phyloP scores from a whole-genome alignment of 2,329 filamentous ascomycete genomes.

The Colletotrichum sp. region DNA sequence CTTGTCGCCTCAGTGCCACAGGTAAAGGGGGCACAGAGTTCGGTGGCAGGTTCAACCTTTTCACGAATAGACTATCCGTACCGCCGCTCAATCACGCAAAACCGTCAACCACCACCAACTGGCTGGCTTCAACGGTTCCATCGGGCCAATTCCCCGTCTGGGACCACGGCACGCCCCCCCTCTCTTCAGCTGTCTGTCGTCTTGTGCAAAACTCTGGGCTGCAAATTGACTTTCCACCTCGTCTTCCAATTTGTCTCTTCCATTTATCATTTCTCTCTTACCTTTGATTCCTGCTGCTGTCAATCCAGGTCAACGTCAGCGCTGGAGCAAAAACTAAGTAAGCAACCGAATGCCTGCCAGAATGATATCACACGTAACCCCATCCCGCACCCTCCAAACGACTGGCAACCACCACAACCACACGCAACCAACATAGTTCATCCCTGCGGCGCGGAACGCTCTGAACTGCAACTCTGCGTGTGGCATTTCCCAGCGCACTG shows the following conservation, averaged over 20 bases:
- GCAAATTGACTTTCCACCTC: not conserved
- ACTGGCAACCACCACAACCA: not conserved
- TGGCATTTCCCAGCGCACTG: not conserved
- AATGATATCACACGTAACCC: conserved; percentile 6
- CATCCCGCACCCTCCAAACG: not conserved
- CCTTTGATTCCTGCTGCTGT: not conserved
- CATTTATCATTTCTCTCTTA: not conserved
- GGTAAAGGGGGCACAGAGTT: not conserved
- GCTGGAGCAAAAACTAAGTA: not conserved
- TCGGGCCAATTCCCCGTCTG: not conserved
- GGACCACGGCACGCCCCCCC: not conserved
- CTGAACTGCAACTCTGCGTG: not conserved
- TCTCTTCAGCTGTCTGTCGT: not conserved
- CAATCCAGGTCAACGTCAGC: not conserved
- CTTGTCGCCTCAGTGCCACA: not conserved
- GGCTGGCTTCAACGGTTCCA: not conserved
- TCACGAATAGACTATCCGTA: not conserved
- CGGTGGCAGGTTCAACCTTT: not conserved
- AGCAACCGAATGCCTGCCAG: not conserved
- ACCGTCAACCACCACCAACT: not conserved
- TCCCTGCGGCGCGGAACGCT: not conserved
- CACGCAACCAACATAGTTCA: not conserved
- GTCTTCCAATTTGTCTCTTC: not conserved
- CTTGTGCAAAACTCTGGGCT: not conserved
- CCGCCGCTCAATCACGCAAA: not conserved